phyloP scores from a whole-genome alignment of 148 eudicot genomes.

The Chenopodium quinoa region DNA sequence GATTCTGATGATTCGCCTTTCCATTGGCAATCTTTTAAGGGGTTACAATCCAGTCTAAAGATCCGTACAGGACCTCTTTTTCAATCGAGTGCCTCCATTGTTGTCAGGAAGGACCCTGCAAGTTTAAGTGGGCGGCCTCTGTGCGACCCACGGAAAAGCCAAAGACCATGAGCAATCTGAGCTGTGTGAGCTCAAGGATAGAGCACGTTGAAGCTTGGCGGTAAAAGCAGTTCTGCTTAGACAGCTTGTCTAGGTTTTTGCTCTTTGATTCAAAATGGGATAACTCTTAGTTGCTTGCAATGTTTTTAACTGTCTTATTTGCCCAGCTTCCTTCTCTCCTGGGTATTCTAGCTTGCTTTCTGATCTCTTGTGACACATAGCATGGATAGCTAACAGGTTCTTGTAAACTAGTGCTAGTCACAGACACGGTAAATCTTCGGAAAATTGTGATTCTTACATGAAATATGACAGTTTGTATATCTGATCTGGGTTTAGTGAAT shows the following conservation, averaged over 20 bases:
- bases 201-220: conserved; percentile 76
- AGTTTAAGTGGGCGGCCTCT: conserved; percentile 22
- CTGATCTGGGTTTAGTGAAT: background rate
- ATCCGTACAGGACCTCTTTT: conserved; percentile 22
- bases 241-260: background rate
- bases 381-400: conserved; percentile 17
- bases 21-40: conserved; percentile 32
- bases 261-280: background rate
- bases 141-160: conserved; percentile 36
- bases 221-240: conserved; percentile 24
- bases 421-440: conserved; percentile 5
- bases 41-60: conserved; percentile 26
- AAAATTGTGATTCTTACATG: background rate
- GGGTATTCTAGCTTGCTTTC: conserved; percentile 13
- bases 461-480: conserved; percentile 12
- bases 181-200: conserved; percentile 47
- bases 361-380: conserved; percentile 24
- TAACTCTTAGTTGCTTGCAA: background rate
- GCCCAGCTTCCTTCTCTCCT: conserved; percentile 4
- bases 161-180: conserved; percentile 51
- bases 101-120: conserved; percentile 19
- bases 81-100: conserved; percentile 44
- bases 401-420: conserved; percentile 15
- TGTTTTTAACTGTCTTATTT: background rate
- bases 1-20: conserved; percentile 47